Evolutionary conservation across 2,329 filamentous ascomycete genomes (phyloP), one percentile per base, ranked within the genome.

Genomic region (Aspergillus ochraceoroseus): DNA sequence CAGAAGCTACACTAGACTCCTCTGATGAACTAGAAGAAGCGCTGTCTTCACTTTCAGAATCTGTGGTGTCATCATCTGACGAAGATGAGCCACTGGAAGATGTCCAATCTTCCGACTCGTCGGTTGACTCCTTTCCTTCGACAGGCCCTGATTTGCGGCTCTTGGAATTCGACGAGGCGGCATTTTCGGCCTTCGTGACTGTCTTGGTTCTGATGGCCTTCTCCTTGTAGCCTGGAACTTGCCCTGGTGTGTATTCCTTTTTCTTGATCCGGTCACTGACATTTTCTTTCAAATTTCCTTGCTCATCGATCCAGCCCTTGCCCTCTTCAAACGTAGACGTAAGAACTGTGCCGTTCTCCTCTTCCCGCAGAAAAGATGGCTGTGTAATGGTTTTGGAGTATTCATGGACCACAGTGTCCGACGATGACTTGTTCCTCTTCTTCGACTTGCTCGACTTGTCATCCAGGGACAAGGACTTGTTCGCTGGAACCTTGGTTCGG

Each of bases 351-450:
- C 65, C 66, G 1, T 70, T 62, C 9, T 61, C 55, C 8, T 59
- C 71, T 4, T 73, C 70, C 60, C 86, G 87, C 43, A 95, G 65
- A 59, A 95, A 95, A 3, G 78, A 84, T 0, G 88, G 86, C 49
- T 87, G 83, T 55, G 87, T 90, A 25, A 79, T 80, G 5, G 84
- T 88, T 61, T 87, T 88, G 53, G 84, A 79, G 59, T 95, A 96
- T 60, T 98, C 92, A 63, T 96, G 89, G 2, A 96, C 75, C 3
- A 87, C 71, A 6, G 82, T 73, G 44, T 85, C 78, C 14, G 71
- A 73, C 31, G 74, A 73, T 53, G 79, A 76, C 45, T 74, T 77
- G 50, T 77, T 77, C 59, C 76, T 79, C 53, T 79, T 80, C 51
- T 76, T 80, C 52, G 73, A 73, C 32, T 65, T 67, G 11, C 55